Evolutionary conservation across 2,329 filamentous ascomycete species (phyloP), one percentile per base, ranked within the genome.

Genomic region (Nigrospora sphaerica): DNA sequence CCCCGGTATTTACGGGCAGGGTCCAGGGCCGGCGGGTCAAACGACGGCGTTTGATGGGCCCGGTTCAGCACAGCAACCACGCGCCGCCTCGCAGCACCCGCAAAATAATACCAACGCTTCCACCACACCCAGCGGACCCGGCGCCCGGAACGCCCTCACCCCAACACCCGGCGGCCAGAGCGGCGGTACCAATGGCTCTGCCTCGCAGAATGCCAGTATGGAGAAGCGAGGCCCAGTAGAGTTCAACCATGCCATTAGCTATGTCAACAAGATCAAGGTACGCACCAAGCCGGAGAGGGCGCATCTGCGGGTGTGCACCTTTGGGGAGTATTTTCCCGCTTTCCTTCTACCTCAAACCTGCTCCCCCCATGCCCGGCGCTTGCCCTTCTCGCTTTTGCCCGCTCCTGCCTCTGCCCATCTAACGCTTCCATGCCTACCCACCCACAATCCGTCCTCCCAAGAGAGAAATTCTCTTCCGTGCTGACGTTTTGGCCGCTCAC

Each of bases 231-330:
- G 91, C 0, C 93, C 93, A 1, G 93, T 98, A 16, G 93, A 98
- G 62, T 98, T 98, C 67, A 98, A 98, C 63, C 93, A 98, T 68
- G 93, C 93, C 1, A 98, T 98, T 53, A 97, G 91, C 64, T 98
- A 98, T 60, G 93, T 98, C 46, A 98, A 98, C 64, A 98, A 98
- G 71, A 98, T 98, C 60, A 98, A 98, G 84, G 91, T 93, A 70
- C 65, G 78, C 57, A 46, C 23, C 23, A 28, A 28, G 23, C 23
- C 23, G 23, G 23, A 28, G 23, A 28, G 23, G 23, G 23, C 23
- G 23, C 23, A 28, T 28, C 23, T 28, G 23, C 23, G 23, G 23
- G 23, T 28, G 23, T 9, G 23, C 23, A 28, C 23, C 2, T 28
- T 9, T 28, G 23, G 23, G 23, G 23, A 28, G 19, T 31, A 34